Conservation (phyloP, 129 eudicot genomes). For the Centrapalus pauciflorus region DNA sequence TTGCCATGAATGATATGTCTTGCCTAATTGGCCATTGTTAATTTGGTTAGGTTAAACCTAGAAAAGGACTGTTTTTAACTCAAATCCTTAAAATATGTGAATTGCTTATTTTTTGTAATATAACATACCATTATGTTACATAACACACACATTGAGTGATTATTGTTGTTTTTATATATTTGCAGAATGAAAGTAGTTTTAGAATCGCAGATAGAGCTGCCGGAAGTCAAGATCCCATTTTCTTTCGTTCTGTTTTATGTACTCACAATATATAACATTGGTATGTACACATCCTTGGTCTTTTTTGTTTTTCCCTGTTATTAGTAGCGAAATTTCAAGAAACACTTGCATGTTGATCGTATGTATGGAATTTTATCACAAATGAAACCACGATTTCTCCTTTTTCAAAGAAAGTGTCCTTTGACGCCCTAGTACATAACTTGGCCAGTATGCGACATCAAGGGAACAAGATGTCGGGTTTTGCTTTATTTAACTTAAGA, state of each 20-base stretch:
- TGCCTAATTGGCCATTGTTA: neutral
- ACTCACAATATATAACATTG: slow-evolving; percentile 15
- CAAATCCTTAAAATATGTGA: neutral
- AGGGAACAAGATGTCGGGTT: neutral
- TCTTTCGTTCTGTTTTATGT: slow-evolving; percentile 4
- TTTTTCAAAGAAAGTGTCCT: neutral
- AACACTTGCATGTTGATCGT: slow-evolving; percentile 7
- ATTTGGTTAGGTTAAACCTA: neutral
- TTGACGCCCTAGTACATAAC: neutral
- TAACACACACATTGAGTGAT: neutral
- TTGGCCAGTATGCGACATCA: no score
- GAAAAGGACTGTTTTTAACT: neutral
- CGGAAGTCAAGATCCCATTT: slow-evolving; percentile 10
- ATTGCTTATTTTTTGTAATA: neutral
- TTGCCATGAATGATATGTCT: neutral
- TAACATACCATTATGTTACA: neutral
- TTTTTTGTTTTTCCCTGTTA: neutral
- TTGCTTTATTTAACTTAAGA: neutral
- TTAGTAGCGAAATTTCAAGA: slow-evolving; percentile 17
- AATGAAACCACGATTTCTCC: neutral
- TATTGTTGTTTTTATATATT: neutral
- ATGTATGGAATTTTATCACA: neutral
- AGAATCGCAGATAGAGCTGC: slow-evolving; percentile 11
- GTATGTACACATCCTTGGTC: neutral
- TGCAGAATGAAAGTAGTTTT: slow-evolving; percentile 27